phyloP scores from a whole-genome alignment of 768 basidiomycete genomes.

The Macrocybe gigantea region DNA sequence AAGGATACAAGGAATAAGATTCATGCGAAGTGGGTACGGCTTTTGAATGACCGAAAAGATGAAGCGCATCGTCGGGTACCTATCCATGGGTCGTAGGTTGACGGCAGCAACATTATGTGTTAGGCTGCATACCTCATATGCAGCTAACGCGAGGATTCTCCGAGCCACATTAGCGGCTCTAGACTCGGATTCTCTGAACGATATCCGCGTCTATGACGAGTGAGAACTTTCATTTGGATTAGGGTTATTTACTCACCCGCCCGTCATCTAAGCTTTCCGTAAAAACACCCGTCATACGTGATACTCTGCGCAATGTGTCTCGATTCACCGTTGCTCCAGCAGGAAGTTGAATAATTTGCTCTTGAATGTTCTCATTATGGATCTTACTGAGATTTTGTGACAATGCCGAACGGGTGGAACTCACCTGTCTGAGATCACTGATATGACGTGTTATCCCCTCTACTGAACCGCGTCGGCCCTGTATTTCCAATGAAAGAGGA shows the following conservation, averaged over 20 bases:
- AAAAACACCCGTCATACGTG: constrained; percentile 62
- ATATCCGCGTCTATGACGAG: constrained; percentile 48
- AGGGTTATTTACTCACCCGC: constrained; percentile 28
- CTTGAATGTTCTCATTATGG: constrained; percentile 29
- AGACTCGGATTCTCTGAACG: constrained; percentile 35
- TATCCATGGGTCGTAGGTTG: neutral
- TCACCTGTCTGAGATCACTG: constrained; percentile 41
- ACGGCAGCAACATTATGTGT: neutral
- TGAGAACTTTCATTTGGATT: neutral
- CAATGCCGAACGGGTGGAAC: constrained; percentile 8
- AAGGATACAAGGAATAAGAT: constrained; percentile 65
- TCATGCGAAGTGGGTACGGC: constrained; percentile 23
- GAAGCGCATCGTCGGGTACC: constrained; percentile 22
- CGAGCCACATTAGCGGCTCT: constrained; percentile 37
- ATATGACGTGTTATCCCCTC: constrained; percentile 44
- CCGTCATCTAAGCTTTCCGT: constrained; percentile 46
- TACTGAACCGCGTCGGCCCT: constrained; percentile 51
- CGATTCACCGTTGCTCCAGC: constrained; percentile 32
- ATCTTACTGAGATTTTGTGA: constrained; percentile 3
- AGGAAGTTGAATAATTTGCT: constrained; percentile 38
- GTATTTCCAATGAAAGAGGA: constrained; percentile 54
- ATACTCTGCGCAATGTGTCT: constrained; percentile 56
- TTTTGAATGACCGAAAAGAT: constrained; percentile 20
- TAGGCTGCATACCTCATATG: constrained; percentile 39
- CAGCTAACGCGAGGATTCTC: constrained; percentile 45